Percentiles rank a stretch among this genome's conserved stretches.
Conservation (phyloP, 345 rosid genomes). For the Toxicodendron radicans region DNA sequence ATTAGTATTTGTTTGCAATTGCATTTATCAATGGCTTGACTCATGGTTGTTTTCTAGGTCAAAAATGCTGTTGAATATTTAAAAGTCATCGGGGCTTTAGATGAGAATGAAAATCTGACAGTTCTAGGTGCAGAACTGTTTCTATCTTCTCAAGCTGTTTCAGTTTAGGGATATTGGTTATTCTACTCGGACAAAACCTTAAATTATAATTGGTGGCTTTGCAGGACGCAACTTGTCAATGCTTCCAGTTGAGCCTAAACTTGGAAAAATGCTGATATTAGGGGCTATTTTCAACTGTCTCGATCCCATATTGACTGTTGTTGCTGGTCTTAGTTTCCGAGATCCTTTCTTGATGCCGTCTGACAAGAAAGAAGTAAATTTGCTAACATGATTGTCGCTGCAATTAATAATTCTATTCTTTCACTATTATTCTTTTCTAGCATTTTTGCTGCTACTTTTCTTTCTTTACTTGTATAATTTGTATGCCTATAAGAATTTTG, state of each 20-base stretch:
- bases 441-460: background rate
- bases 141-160: background rate
- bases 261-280: conserved; percentile 93
- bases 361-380: conserved; percentile 93
- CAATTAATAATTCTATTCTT: conserved; percentile 2
- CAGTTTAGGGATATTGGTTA: background rate
- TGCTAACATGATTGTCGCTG: conserved; percentile 8
- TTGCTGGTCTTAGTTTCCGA: conserved; percentile 94
- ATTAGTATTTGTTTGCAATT: conserved; percentile 2
- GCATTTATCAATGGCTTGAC: conserved; percentile 6
- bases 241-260: conserved; percentile 99
- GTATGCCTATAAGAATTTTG: background rate
- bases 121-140: conserved; percentile 56
- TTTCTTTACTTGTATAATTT: conserved; percentile 3
- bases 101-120: conserved; percentile 80
- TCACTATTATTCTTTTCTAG: background rate
- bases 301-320: conserved; percentile 93
- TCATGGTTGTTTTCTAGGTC: conserved; percentile 51
- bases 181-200: conserved; percentile 12
- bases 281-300: conserved; percentile 89
- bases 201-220: conserved; percentile 25
- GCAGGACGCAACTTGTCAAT: conserved; percentile 75
- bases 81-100: conserved; percentile 85
- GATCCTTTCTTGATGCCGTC: conserved; percentile 97
- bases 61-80: conserved; percentile 95